Conservation (phyloP, 805 yeast species). For the Yarrowia bubula region DNA sequence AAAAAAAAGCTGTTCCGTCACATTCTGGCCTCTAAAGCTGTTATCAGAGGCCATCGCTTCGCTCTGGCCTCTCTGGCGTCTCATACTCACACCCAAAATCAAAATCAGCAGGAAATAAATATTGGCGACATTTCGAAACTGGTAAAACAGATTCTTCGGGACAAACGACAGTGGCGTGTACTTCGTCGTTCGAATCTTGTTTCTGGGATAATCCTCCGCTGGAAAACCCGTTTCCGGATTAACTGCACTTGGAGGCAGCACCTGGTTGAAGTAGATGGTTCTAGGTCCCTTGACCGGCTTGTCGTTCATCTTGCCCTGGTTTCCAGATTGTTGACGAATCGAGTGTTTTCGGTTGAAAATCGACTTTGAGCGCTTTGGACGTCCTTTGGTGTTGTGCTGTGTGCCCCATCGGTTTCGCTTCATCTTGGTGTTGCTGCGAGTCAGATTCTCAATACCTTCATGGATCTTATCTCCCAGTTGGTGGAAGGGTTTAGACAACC, state of each 20-base stretch:
- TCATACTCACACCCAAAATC: constrained; percentile 46
- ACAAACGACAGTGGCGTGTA: constrained; percentile 88
- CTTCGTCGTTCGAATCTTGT: constrained; percentile 93
- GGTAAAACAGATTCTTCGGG: constrained; percentile 79
- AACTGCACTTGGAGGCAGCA: constrained; percentile 48
- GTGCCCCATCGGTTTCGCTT: constrained; percentile 90
- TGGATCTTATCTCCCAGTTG: constrained; percentile 27
- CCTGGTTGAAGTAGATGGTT: constrained; percentile 50
- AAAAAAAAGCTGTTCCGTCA: too few relatives aligned
- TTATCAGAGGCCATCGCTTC: too few relatives aligned
- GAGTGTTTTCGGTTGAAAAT: constrained; percentile 28
- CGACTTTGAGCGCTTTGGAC: constrained; percentile 46
- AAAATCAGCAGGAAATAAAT: constrained; percentile 78
- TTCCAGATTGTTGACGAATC: not conserved
- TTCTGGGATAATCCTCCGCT: constrained; percentile 64
- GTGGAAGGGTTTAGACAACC: constrained; percentile 23
- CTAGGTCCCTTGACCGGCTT: constrained; percentile 35
- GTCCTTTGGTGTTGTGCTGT: constrained; percentile 69
- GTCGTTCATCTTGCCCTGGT: constrained; percentile 24
- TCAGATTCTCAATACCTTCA: constrained; percentile 17
- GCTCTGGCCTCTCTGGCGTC: not conserved
- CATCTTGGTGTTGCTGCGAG: constrained; percentile 52
- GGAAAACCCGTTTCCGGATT: constrained; percentile 62
- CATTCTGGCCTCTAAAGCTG: too few relatives aligned
- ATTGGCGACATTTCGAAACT: constrained; percentile 88